A percentile compares a stretch with the other conserved stretches of the same genome.
Evolutionary conservation across 495 filamentous ascomycete species (phyloP).

Genomic region (Extremus antarcticus): DNA sequence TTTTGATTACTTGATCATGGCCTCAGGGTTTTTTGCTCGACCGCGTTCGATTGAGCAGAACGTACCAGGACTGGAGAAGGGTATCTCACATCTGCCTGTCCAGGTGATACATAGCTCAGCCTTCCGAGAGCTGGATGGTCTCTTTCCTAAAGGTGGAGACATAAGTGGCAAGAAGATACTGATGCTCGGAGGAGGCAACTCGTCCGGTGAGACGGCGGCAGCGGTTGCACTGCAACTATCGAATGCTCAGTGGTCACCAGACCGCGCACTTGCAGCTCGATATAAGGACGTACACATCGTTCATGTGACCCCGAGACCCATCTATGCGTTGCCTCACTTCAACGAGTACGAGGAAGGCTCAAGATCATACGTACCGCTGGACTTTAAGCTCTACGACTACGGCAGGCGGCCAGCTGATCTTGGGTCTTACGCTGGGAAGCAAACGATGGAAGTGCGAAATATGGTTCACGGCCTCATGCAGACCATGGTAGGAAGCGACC

Average conservation of each 20-base stretch:
- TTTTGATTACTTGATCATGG: constrained; percentile 67
- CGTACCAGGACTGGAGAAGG: constrained; percentile 22
- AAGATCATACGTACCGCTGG: constrained; percentile 59
- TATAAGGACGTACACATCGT: constrained; percentile 40
- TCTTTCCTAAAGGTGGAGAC: constrained; percentile 13
- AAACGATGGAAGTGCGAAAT: constrained; percentile 4
- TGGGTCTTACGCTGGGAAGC: constrained; percentile 18
- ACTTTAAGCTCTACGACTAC: constrained; percentile 64
- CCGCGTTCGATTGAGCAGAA: constrained; percentile 45
- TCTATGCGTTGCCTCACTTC: constrained; percentile 63
- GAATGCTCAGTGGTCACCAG: constrained; percentile 40
- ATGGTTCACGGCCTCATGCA: constrained; percentile 11
- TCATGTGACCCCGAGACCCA: constrained; percentile 57
- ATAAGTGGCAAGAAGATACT: constrained; percentile 48
- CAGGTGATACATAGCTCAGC: constrained; percentile 48
- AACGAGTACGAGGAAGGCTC: constrained; percentile 31
- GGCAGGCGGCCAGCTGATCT: constrained; percentile 37
- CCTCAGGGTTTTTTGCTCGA: constrained; percentile 64
- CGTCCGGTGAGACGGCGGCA: constrained; percentile 64
- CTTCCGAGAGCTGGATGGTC: constrained; percentile 25
- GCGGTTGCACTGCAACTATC: constrained; percentile 61
- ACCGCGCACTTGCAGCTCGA: constrained; percentile 19
- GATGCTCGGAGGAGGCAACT: constrained; percentile 76
- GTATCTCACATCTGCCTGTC: background rate
- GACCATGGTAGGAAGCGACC: constrained; percentile 50